A percentile compares a stretch with the other conserved stretches of the same genome.
phyloP scores from a whole-genome alignment of 176 grass and related monocot genomes.

The Oryza nivara region DNA sequence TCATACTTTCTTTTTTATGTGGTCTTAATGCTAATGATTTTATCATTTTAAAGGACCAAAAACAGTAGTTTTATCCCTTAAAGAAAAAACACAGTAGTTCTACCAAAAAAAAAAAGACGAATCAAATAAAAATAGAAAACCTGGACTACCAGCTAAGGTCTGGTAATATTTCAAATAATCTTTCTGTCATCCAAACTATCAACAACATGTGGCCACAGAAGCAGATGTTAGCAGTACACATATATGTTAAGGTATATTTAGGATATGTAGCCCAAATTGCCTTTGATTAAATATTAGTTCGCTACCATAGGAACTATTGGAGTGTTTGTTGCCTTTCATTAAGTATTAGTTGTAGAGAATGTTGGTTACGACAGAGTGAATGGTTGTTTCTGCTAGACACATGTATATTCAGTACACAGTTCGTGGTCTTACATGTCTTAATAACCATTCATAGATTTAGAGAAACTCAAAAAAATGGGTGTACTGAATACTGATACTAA shows the following conservation, averaged over 20 bases:
- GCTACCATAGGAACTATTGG: too few species aligned
- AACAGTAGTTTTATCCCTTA: too few species aligned
- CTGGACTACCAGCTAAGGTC: background rate
- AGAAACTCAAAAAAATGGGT: background rate
- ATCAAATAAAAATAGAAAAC: background rate
- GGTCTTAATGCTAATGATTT: background rate
- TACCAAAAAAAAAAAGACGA: background rate
- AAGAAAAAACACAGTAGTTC: background rate
- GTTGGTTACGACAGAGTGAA: background rate
- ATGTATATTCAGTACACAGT: background rate
- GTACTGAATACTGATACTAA: background rate
- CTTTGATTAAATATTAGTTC: background rate
- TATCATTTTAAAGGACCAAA: background rate
- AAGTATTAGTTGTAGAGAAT: constrained; percentile 5
- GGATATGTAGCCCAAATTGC: background rate
- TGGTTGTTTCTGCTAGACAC: background rate
- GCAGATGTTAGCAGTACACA: background rate
- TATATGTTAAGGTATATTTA: background rate
- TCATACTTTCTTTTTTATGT: background rate
- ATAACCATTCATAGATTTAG: background rate
- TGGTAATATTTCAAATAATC: background rate
- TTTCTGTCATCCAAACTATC: background rate
- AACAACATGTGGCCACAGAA: background rate
- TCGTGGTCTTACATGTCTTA: background rate
- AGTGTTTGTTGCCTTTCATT: too few species aligned